Base-by-base conservation (phyloP, 805 yeast genomes). In the Yamadazyma insecticola region DNA sequence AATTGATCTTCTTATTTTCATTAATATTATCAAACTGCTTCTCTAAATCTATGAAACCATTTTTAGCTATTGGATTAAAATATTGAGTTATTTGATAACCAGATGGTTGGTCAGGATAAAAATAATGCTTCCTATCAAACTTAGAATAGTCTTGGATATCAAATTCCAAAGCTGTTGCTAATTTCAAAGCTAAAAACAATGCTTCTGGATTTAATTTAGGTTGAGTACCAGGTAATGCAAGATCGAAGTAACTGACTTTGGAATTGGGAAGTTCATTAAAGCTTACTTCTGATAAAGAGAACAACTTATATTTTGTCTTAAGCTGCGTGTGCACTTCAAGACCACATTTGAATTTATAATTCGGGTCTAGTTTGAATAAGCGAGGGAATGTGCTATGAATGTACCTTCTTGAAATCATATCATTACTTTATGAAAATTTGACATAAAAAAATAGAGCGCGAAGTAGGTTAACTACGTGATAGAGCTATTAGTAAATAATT, bases 61-160 rank as follows among this genome's bases (percentile, higher is more conserved):
- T 67, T 19, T 55, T 62, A 2, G 96, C 92, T 28, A 85, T 63
- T 1, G 97, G 97, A 21, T 70, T 69, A 51, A 73, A 86, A 49
- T 77, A 84, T 57, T 92, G 98, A 0, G 98, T 92, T 29, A 92
- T 82, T 53, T 92, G 98, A 57, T 88, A 92, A 1, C 98, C 98
- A 32, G 83, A 58, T 0, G 98, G 98, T 53, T 92, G 97, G 55
- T 92, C 98, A 1, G 89, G 90, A 54, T 92, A 92, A 55, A 92
- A 88, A 54, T 92, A 92, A 53, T 92, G 98, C 55, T 92, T 92
- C 43, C 98, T 67, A 50, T 92, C 98, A 54, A 92, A 92, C 1
- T 79, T 64, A 1, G 90, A 82, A 6, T 49, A 41, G 0, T 55
- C 41, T 36, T 73, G 74, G 11, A 92, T 68, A 0, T 64, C 51